Percentiles rank a stretch among this genome's conserved stretches.
Evolutionary conservation across 83 land plant genomes (phyloP).

Genomic region (Picea abies): DNA sequence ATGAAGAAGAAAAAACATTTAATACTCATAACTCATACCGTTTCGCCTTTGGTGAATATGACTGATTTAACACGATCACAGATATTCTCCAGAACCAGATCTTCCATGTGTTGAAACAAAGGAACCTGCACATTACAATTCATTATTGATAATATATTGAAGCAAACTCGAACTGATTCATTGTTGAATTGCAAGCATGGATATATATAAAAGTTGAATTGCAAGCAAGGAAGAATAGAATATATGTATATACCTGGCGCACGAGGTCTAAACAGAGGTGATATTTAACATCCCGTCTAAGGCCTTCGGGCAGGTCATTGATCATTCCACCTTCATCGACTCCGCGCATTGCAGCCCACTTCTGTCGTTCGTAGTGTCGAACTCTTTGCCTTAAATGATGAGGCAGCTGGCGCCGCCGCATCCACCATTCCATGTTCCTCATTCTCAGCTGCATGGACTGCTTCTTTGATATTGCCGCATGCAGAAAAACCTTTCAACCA

Average conservation of each 20-base stretch:
- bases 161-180: not conserved
- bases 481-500: conserved; percentile 71
- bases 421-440: conserved; percentile 95
- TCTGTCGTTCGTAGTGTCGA: conserved; percentile 84
- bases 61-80: conserved; percentile 89
- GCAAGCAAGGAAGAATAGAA: not conserved
- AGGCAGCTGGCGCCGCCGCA: conserved; percentile 85
- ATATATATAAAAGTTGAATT: not conserved
- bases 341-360: conserved; percentile 96
- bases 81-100: conserved; percentile 84
- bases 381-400: conserved; percentile 73
- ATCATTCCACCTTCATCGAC: conserved; percentile 82
- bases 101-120: conserved; percentile 93
- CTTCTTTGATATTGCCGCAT: conserved; percentile 86
- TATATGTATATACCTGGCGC: conserved; percentile 57
- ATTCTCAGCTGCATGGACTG: conserved; percentile 77
- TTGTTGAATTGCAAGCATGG: not conserved
- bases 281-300: conserved; percentile 86
- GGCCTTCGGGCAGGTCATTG: conserved; percentile 80
- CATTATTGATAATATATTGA: not conserved
- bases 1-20: not conserved
- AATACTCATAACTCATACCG: conserved; percentile 26
- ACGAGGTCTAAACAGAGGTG: conserved; percentile 93
- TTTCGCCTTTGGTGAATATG: conserved; percentile 86
- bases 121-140: conserved; percentile 62